Evolutionary conservation across 2,329 filamentous ascomycete genomes (phyloP).

Genomic region (Phialophora macrospora): DNA sequence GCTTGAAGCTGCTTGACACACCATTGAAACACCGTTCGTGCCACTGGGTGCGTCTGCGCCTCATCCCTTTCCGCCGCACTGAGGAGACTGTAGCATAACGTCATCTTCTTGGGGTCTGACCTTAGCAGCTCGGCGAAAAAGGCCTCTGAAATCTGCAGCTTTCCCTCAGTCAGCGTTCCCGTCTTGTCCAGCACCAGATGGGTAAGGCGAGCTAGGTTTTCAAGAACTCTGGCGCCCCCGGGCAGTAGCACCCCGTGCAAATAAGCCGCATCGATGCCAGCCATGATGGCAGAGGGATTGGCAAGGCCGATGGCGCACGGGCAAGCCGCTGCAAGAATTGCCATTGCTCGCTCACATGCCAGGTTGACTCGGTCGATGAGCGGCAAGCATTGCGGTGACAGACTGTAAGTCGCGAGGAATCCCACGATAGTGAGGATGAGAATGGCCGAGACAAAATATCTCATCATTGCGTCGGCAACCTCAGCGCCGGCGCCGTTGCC

Average conservation of each 20-base stretch:
- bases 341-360: constrained; percentile 55
- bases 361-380: constrained; percentile 24
- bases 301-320: constrained; percentile 77
- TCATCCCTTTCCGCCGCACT: constrained; percentile 31
- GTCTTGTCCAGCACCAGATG: constrained; percentile 83
- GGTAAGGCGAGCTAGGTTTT: constrained; percentile 63
- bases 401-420: constrained; percentile 10
- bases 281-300: constrained; percentile 78
- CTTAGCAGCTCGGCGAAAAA: constrained; percentile 16
- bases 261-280: constrained; percentile 65
- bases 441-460: constrained; percentile 26
- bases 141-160: constrained; percentile 41
- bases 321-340: constrained; percentile 75
- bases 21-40: constrained; percentile 27
- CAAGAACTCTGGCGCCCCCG: constrained; percentile 60
- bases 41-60: constrained; percentile 30
- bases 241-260: constrained; percentile 21
- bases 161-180: constrained; percentile 70
- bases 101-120: constrained; percentile 13
- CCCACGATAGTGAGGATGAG: constrained; percentile 23
- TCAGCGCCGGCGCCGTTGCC: neutral
- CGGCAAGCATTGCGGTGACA: neutral
- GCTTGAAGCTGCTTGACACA: constrained; percentile 20
- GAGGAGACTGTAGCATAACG: constrained; percentile 24
- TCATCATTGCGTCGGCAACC: constrained; percentile 14